phyloP scores from a whole-genome alignment of 2,329 filamentous ascomycete species.

The Aspergillus japonicus region DNA sequence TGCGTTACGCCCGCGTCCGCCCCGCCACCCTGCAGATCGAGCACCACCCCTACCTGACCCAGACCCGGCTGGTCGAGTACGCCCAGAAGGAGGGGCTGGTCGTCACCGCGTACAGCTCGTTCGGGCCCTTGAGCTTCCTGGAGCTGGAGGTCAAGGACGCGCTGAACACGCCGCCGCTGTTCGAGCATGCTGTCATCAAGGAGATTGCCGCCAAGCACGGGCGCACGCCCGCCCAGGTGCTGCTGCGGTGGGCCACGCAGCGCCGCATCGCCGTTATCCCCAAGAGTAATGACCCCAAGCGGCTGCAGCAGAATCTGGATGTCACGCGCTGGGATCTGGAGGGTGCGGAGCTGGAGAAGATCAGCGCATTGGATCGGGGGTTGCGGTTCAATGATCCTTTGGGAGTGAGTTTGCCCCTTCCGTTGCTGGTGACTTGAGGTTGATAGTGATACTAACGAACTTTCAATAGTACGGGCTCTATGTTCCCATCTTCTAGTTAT shows the following conservation, averaged over 20 bases:
- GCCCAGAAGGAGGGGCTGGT: constrained; percentile 68
- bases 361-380: constrained; percentile 62
- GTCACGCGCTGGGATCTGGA: constrained; percentile 65
- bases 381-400: constrained; percentile 76
- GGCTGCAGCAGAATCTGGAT: constrained; percentile 65
- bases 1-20: constrained; percentile 71
- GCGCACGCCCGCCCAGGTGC: constrained; percentile 75
- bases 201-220: constrained; percentile 65
- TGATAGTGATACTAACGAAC: neutral
- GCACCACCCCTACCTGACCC: constrained; percentile 85
- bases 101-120: constrained; percentile 81
- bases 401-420: constrained; percentile 54
- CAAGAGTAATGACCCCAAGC: constrained; percentile 18
- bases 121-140: constrained; percentile 75
- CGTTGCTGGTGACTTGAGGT: neutral
- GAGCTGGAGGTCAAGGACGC: constrained; percentile 73
- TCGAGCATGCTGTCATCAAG: constrained; percentile 67
- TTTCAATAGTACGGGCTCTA: constrained; percentile 46
- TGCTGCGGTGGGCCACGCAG: constrained; percentile 86
- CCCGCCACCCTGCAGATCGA: constrained; percentile 83
- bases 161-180: constrained; percentile 63
- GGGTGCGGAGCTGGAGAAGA: constrained; percentile 64
- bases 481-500: constrained; percentile 55
- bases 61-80: constrained; percentile 67
- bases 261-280: constrained; percentile 68